Conservation (phyloP, 1,139 yeast genomes). For the Scheffersomyces segobiensis region DNA sequence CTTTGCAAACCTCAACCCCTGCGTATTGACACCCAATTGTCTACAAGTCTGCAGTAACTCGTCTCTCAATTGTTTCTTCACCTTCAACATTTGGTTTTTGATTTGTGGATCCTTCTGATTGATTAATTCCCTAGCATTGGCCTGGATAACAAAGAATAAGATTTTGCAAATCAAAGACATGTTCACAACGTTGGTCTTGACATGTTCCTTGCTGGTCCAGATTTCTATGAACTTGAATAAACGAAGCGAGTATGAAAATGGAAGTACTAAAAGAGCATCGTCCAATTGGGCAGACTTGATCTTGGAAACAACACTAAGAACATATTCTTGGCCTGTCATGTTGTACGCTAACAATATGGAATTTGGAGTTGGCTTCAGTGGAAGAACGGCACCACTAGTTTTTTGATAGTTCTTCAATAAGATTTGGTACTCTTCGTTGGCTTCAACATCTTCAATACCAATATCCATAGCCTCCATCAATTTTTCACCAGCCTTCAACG, state of each 20-base stretch:
- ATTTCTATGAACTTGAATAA: constrained; percentile 71
- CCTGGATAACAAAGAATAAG: constrained; percentile 67
- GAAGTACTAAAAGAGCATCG: constrained; percentile 87
- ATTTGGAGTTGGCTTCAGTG: constrained; percentile 61
- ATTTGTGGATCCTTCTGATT: constrained; percentile 64
- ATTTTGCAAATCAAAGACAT: constrained; percentile 72
- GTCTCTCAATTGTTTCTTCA: constrained; percentile 55
- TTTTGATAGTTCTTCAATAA: constrained; percentile 34
- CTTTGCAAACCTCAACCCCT: constrained; percentile 73
- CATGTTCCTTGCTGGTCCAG: constrained; percentile 60
- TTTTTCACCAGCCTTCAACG: constrained; percentile 92
- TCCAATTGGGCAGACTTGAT: constrained; percentile 86
- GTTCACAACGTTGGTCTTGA: constrained; percentile 46
- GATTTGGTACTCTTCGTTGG: constrained; percentile 47
- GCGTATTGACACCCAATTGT: constrained; percentile 82
- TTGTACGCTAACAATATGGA: constrained; percentile 71
- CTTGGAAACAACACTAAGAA: constrained; percentile 64
- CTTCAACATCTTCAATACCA: constrained; percentile 70
- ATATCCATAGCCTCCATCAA: constrained; percentile 90
- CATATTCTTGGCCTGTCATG: constrained; percentile 74
- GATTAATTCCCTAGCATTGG: constrained; percentile 75
- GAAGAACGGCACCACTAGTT: constrained; percentile 46
- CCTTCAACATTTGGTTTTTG: constrained; percentile 58
- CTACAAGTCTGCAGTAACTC: constrained; percentile 54
- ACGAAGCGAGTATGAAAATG: constrained; percentile 78